Evolutionary conservation across 2,329 filamentous ascomycete genomes (phyloP).

Genomic region (Diaporthe humulicola): DNA sequence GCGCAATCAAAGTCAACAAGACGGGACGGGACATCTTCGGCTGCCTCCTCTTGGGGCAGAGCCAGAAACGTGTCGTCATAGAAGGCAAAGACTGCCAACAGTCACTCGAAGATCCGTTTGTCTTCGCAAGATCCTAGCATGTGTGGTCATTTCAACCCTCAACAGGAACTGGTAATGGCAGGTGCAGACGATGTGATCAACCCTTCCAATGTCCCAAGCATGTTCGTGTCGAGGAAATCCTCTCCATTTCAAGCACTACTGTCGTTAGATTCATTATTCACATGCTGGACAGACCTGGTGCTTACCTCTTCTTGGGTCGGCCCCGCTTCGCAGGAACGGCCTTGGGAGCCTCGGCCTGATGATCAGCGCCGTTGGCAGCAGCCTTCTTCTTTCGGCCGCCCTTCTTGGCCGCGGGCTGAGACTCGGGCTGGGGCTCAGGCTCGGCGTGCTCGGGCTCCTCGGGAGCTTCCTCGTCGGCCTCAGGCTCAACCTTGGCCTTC

Average conservation of each 20-base stretch:
- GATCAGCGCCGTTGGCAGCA: constrained; percentile 6
- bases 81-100: constrained; percentile 3
- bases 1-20: not conserved
- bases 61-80: not conserved
- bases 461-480: not conserved
- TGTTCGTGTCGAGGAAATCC: not conserved
- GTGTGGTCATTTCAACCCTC: not conserved
- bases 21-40: not conserved
- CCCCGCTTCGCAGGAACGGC: constrained; percentile 39
- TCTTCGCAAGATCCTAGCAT: not conserved
- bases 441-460: too few relatives aligned
- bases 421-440: constrained; percentile 18
- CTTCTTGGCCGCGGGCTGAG: constrained; percentile 19
- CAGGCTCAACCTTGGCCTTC: constrained; percentile 43
- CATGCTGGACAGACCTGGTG: not conserved
- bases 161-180: not conserved
- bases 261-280: not conserved
- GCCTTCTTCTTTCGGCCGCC: constrained; percentile 35
- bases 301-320: constrained; percentile 36
- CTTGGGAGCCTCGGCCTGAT: constrained; percentile 37
- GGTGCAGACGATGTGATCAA: not conserved
- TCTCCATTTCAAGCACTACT: not conserved
- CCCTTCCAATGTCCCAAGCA: not conserved
- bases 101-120: not conserved
- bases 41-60: not conserved